Conservation (phyloP, 2,329 filamentous ascomycete genomes). For the Colletotrichum lupini region DNA sequence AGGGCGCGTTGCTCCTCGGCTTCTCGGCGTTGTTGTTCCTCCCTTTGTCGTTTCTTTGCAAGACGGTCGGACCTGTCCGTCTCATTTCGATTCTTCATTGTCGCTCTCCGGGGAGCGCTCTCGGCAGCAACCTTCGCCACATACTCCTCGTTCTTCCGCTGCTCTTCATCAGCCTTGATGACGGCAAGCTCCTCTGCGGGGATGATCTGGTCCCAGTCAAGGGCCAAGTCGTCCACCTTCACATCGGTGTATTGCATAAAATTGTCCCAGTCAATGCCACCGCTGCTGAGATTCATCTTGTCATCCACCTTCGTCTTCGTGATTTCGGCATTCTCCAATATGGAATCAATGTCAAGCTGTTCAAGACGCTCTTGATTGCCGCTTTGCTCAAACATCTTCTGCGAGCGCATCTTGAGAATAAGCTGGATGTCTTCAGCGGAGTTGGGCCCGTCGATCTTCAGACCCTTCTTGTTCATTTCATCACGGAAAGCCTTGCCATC, state of each 20-base stretch:
- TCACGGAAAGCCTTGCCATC: slow-evolving; percentile 83
- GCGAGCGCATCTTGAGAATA: slow-evolving; percentile 97
- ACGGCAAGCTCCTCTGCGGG: slow-evolving; percentile 91
- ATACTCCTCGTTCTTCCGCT: slow-evolving; percentile 84
- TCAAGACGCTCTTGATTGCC: slow-evolving; percentile 97
- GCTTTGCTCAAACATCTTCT: slow-evolving; percentile 98
- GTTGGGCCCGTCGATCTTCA: slow-evolving; percentile 81
- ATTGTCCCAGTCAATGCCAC: slow-evolving; percentile 86
- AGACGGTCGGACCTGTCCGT: slow-evolving; percentile 73
- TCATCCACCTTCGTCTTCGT: slow-evolving; percentile 96
- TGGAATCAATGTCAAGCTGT: slow-evolving; percentile 96
- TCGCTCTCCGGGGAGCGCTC: slow-evolving; percentile 82
- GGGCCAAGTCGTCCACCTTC: slow-evolving; percentile 82
- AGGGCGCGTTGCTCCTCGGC: slow-evolving; percentile 80
- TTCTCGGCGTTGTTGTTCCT: slow-evolving; percentile 77
- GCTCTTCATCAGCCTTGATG: slow-evolving; percentile 90
- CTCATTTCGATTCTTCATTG: slow-evolving; percentile 68
- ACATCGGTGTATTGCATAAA: slow-evolving; percentile 99
- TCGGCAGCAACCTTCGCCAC: slow-evolving; percentile 85
- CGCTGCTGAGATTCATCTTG: slow-evolving; percentile 90
- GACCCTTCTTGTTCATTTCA: slow-evolving; percentile 82
- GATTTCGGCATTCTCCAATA: slow-evolving; percentile 95
- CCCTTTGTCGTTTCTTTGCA: slow-evolving; percentile 73
- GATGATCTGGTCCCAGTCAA: slow-evolving; percentile 99
- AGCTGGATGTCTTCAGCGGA: slow-evolving; percentile 95